Evolutionary conservation across 202 grass and related monocot species (phyloP), one percentile per base, ranked within the genome.

Genomic region (Saccharum hybrid): DNA sequence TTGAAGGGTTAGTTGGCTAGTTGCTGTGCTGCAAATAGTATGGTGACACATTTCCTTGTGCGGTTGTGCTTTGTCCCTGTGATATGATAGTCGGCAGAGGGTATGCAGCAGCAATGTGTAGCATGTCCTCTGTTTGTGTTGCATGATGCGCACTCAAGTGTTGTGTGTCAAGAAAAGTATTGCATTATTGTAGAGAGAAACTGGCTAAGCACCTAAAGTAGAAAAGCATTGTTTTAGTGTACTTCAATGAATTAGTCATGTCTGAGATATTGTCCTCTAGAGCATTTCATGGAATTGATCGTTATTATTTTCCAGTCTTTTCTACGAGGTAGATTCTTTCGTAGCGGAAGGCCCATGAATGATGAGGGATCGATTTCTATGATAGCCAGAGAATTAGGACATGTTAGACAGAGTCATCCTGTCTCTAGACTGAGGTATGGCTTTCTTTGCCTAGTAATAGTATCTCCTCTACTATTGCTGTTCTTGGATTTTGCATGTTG

Each of bases 381-480:
- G 76, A 52, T 83, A 75, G 71, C 78, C 45, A 77, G 66, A 83
- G 89, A 97, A 81, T 65, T 87, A 75, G 86, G 94, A 81, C 84
- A 76, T 14, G 63, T 92, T 39, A 88, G 85, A 81, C 94, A 87
- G 72, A 74, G 23, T 5, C 78, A 86, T 66, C 68, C 81, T 56
- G 91, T 90, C 61, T 80, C 87, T 84, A 80, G 83, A 91, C 77
- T 92, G 77, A 94, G 94, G 94, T 97, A 88, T 49, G 80, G 8
- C 71, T 88, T 81, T 60, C 54, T 79, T 66, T 70, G 40, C 49
- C 45, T 26, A 43, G n/a, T 66, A 72, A 22, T 48, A 33, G 9
- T 71, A 46, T 87, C n/a, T 63, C 51, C 65, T 77, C 72, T 80
- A 23, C 15, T 67, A 30, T 62, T 80, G 14, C 45, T 67, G 3